phyloP scores from a whole-genome alignment of 768 basidiomycete genomes.

The Xerocomellus intermedius region DNA sequence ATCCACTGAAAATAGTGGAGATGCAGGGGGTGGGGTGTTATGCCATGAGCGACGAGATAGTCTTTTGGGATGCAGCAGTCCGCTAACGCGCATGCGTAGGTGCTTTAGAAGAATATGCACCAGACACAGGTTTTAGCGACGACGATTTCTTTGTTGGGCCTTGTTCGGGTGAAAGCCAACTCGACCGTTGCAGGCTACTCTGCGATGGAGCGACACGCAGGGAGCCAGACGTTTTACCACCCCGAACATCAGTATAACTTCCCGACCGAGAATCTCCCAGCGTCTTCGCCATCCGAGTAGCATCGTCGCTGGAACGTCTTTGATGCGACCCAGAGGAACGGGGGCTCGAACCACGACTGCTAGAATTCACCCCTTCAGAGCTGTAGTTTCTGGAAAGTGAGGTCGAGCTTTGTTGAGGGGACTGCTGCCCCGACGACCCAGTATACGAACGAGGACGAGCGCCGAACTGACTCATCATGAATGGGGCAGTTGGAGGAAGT shows the following conservation, averaged over 20 bases:
- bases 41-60: background rate
- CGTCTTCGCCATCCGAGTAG: conserved; percentile 12
- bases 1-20: conserved; percentile 10
- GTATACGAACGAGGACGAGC: conserved; percentile 38
- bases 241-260: conserved; percentile 18
- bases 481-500: conserved; percentile 70
- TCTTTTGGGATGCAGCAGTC: conserved; percentile 22
- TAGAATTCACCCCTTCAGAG: conserved; percentile 19
- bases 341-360: conserved; percentile 19
- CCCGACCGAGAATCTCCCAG: conserved; percentile 11
- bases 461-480: conserved; percentile 64
- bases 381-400: conserved; percentile 26
- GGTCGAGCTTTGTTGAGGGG: conserved; percentile 23
- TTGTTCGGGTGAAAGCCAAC: conserved; percentile 24
- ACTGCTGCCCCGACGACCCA: conserved; percentile 33
- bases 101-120: conserved; percentile 11
- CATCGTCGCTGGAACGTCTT: conserved; percentile 34
- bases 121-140: conserved; percentile 18
- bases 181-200: conserved; percentile 21
- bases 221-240: conserved; percentile 8
- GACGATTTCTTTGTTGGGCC: conserved; percentile 9
- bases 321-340: conserved; percentile 24
- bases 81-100: conserved; percentile 16
- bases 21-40: conserved; percentile 5
- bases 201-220: conserved; percentile 9